Evolutionary conservation across 2,329 filamentous ascomycete genomes (phyloP).

Genomic region (Chalaropsis ovoidea): DNA sequence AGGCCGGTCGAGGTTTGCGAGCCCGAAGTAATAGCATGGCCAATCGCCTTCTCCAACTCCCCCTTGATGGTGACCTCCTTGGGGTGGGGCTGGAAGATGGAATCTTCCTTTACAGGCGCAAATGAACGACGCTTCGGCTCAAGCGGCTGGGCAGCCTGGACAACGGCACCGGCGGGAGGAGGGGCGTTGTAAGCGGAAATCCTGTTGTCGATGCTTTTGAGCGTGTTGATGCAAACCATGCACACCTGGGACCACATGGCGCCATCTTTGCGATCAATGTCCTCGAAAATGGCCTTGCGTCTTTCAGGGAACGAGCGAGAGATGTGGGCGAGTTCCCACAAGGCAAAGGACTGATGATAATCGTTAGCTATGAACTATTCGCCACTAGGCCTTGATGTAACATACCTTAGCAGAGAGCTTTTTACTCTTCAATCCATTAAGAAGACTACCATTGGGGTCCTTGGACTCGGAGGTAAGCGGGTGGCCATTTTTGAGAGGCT

Average conservation of each 20-base stretch:
- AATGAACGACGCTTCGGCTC: slow-evolving; percentile 33
- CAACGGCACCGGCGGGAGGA: slow-evolving; percentile 29
- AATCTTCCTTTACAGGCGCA: slow-evolving; percentile 38
- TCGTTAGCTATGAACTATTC: slow-evolving; percentile 26
- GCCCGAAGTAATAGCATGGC: slow-evolving; percentile 38
- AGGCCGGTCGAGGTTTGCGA: slow-evolving; percentile 41
- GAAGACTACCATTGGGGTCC: slow-evolving; percentile 80
- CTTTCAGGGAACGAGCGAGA: slow-evolving; percentile 63
- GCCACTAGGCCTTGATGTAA: slow-evolving; percentile 9
- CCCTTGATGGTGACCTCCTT: slow-evolving; percentile 34
- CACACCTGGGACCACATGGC: slow-evolving; percentile 75
- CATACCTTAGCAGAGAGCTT: slow-evolving; percentile 63
- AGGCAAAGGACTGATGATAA: slow-evolving; percentile 58
- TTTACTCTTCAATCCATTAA: slow-evolving; percentile 75
- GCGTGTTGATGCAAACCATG: slow-evolving; percentile 55
- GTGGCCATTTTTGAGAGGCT: slow-evolving; percentile 72
- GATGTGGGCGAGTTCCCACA: slow-evolving; percentile 83
- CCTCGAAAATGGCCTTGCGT: slow-evolving; percentile 71
- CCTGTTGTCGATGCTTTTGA: slow-evolving; percentile 57
- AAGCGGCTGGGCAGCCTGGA: slow-evolving; percentile 25
- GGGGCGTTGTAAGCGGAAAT: slow-evolving; percentile 47
- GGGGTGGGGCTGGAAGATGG: slow-evolving; percentile 37
- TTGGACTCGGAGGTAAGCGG: slow-evolving; percentile 77
- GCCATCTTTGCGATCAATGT: slow-evolving; percentile 72
- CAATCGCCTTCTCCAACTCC: slow-evolving; percentile 40